Base-by-base conservation (phyloP, 2,329 filamentous ascomycete species). In the Claviceps fusiformis region DNA sequence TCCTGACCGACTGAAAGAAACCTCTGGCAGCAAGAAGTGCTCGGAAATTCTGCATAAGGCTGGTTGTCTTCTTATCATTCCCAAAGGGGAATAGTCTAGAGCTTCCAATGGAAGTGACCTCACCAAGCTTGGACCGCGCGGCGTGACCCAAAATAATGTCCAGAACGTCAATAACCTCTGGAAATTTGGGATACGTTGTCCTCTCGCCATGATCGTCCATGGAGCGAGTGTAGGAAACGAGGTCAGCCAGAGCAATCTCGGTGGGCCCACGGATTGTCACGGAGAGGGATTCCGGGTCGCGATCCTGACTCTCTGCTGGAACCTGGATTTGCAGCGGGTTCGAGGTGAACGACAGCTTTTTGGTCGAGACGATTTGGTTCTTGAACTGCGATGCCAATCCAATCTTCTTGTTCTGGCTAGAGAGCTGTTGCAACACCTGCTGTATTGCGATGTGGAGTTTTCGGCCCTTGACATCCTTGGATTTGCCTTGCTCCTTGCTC, bases 1-100 rank as follows among this genome's bases (percentile, higher is more conserved):
- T 68, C 6, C 78, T 75, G 3, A 75, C 71, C 37, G 77, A 80
- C 61, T 79, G 76, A 55, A 80, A 80, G 59, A 77, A 81, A 1
- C 79, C 79, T 17, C 78, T 73, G 1, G 76, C 66, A 35, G 77
- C 71, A 8, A 68, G 48, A 24, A 76, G 67, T 8, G 67, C 61
- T 11, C 65, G 66, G 0, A 61, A 61, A 0, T 67, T 64, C 5
- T 55, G 45, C 6, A 61, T 62, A 5, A 75, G 60, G 0, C 62
- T 54, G 0, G 55, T 47, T 1, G 58, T 60, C 27, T 71, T 67
- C 1, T 62, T 58, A 0, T 59, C 54, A 3, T 63, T 48, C 8
- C 68, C 65, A 50, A 74, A 62, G 0, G 76, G 71, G 58, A 81
- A 81, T 59, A 76, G 76, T 1, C 76, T 73, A 8, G 70, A 73